Evolutionary conservation across 257 asterid genomes (phyloP), one percentile per base, ranked within the genome.

Genomic region (Fraxinus cuspidata): DNA sequence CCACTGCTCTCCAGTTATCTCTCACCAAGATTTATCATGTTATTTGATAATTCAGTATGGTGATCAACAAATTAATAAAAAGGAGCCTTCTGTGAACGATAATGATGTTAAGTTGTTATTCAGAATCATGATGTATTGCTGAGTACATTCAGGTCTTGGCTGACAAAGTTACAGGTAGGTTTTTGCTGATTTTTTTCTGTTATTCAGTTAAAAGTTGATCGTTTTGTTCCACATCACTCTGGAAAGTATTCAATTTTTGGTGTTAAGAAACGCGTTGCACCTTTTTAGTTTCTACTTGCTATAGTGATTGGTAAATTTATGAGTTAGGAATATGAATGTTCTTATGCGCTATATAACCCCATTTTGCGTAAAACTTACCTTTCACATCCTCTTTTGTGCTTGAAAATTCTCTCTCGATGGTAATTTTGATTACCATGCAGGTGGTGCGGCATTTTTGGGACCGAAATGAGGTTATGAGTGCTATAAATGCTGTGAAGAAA

Each of bases 361-460:
- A 49, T 49, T 16, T 49, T 18, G 60, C 0, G 1, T 18, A 49
- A 18, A 49, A 16, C 23, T 49, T 49, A 49, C 60, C 58, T 69
- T 70, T 27, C 72, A 0, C 18, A 75, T 77, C 40, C 2, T 37
- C 40, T 37, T 37, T 37, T 37, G 40, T 37, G 40, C 9, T 37
- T 37, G 40, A 37, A 37, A 37, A 34, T 37, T 37, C 40, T 37
- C 40, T 37, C 40, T 37, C 40, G 7, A 37, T 1, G 10, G 10
- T 37, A 37, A 1, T 7, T 37, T 37, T 37, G 40, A 8, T 7
- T 37, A 71, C 73, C 83, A 71, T 76, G 79, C 90, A 95, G 99
- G 92, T 92, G 84, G 92, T 93, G 70, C 92, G 90, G n/a, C 98
- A 92, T 73, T 91, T 89, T 83, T 95, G 97, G 98, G 97, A 86